These are phyloP conservation scores for Alliaria petiolata DNA, from an alignment of 345 rosid species.

Conservation along the genomic window DNA sequence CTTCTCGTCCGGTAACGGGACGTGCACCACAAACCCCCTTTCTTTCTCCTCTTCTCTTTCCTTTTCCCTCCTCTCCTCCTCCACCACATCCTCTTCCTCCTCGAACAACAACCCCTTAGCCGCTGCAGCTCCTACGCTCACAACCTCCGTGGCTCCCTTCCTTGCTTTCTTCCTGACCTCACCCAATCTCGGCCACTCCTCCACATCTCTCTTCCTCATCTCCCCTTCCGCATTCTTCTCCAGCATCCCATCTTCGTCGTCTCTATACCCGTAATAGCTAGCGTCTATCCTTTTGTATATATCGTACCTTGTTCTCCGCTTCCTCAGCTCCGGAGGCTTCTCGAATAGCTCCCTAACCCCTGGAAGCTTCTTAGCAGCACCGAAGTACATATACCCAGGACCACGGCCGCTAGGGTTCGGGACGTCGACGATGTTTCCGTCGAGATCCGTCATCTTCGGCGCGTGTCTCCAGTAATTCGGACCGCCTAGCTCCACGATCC, in stretches of 20 bases:
- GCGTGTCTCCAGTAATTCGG: constrained; percentile 62
- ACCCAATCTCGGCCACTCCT: constrained; percentile 80
- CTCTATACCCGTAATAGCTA: constrained; percentile 91
- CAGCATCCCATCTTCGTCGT: constrained; percentile 87
- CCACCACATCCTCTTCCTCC: constrained; percentile 89
- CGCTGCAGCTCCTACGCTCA: constrained; percentile 48
- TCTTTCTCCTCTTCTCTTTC: constrained; percentile 56
- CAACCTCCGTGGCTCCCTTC: constrained; percentile 79
- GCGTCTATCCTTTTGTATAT: constrained; percentile 89
- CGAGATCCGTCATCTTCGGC: constrained; percentile 84
- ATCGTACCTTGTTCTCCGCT: constrained; percentile 83
- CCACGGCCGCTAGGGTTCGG: constrained; percentile 96
- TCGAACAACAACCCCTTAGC: constrained; percentile 66
- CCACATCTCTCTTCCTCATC: constrained; percentile 53
- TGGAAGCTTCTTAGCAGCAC: constrained; percentile 87
- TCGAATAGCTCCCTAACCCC: constrained; percentile 88
- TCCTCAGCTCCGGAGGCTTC: constrained; percentile 91
- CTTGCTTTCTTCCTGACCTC: constrained; percentile 75
- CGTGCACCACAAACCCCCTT: constrained; percentile 83
- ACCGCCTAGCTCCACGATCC: constrained; percentile 86
- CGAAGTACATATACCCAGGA: constrained; percentile 89
- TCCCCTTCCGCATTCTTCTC: constrained; percentile 59
- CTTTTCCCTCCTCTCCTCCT: constrained; percentile 48
- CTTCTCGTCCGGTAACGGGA: constrained; percentile 88
- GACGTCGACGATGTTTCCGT: constrained; percentile 84